A percentile compares a stretch with the other conserved stretches of the same genome.
Evolutionary conservation across 108 stramenopile species (phyloP).

Genomic region (Hondaea fermentalgiana): DNA sequence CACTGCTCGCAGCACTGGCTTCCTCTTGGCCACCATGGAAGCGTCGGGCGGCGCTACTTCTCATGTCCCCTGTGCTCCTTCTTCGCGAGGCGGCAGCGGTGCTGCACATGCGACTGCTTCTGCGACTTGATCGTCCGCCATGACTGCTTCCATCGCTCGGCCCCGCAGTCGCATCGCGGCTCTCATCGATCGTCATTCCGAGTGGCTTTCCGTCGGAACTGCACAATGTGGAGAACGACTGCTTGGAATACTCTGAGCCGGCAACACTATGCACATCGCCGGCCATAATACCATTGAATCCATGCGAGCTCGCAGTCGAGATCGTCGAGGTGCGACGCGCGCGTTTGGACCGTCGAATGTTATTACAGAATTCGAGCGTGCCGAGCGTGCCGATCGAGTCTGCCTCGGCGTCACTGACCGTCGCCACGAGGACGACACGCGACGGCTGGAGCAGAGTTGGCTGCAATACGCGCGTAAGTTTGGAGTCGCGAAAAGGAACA

Average conservation of each 20-base stretch:
- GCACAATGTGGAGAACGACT: neutral
- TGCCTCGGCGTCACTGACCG: neutral
- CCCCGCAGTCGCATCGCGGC: too few relatives aligned
- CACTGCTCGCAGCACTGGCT: too few relatives aligned
- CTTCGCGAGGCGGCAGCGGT: too few relatives aligned
- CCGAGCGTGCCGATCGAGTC: neutral
- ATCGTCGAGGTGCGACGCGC: neutral
- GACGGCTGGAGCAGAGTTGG: neutral
- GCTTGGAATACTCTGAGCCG: neutral
- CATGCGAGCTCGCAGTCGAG: neutral
- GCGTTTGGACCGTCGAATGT: neutral
- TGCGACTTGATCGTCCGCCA: too few relatives aligned
- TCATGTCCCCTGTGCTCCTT: too few relatives aligned
- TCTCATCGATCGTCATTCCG: neutral
- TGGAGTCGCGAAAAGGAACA: neutral
- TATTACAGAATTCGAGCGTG: neutral
- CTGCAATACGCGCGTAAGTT: neutral
- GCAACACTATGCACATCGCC: neutral
- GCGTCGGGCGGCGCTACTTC: too few relatives aligned
- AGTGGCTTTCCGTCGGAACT: neutral
- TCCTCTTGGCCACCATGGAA: too few relatives aligned
- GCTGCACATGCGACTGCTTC: too few relatives aligned
- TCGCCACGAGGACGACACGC: neutral
- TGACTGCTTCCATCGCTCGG: too few relatives aligned
- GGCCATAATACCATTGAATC: neutral